Conservation (phyloP, 1,284 basidiomycete species). For the Moniliophthora roreri region DNA sequence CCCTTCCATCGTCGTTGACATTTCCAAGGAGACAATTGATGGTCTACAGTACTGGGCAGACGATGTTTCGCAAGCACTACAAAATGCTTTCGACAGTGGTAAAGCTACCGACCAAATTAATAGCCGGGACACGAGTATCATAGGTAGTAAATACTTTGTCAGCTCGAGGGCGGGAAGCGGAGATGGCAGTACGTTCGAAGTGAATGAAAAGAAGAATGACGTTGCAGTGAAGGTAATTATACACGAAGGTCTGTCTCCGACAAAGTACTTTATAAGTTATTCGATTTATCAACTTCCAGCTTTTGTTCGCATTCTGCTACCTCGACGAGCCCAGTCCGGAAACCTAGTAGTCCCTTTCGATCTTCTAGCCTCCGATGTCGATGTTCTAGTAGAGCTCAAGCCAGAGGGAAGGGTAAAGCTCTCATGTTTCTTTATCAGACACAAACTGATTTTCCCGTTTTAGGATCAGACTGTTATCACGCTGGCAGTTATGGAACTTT, state of each 20-base stretch:
- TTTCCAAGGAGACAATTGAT: conserved; percentile 69
- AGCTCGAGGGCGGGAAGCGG: conserved; percentile 50
- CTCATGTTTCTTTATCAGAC: background rate
- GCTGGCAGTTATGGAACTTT: conserved; percentile 61
- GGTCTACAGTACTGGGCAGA: conserved; percentile 85
- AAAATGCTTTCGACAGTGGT: conserved; percentile 32
- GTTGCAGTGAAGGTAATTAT: conserved; percentile 52
- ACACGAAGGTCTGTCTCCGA: conserved; percentile 48
- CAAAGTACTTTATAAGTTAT: conserved; percentile 1
- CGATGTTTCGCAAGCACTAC: conserved; percentile 73
- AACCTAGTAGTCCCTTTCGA: conserved; percentile 47
- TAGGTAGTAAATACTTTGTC: conserved; percentile 83
- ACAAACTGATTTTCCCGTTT: conserved; percentile 11
- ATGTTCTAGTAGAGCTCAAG: conserved; percentile 65
- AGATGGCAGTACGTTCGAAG: conserved; percentile 34
- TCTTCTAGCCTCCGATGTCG: conserved; percentile 60
- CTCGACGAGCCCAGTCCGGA: conserved; percentile 23
- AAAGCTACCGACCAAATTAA: conserved; percentile 34
- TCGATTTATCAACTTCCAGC: conserved; percentile 24
- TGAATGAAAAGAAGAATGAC: conserved; percentile 34
- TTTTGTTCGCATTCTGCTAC: conserved; percentile 33
- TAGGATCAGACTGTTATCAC: conserved; percentile 74
- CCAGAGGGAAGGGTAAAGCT: conserved; percentile 64
- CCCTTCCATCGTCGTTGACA: conserved; percentile 62
- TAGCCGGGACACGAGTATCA: conserved; percentile 67